phyloP scores from a whole-genome alignment of 768 basidiomycete species.

The Steccherinum ochraceum region DNA sequence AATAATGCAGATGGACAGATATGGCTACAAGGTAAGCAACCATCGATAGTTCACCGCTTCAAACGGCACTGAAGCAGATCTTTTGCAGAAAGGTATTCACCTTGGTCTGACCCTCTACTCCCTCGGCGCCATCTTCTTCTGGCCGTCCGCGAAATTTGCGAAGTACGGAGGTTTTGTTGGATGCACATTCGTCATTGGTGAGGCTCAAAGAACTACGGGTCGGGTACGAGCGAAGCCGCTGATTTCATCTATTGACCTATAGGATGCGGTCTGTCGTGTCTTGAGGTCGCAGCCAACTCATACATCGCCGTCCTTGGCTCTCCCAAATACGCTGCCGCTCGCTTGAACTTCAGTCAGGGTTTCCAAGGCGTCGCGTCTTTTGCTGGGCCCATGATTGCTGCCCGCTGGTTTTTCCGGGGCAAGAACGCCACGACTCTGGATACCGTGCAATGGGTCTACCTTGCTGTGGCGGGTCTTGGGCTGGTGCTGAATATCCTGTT shows the following conservation, averaged over 20 bases:
- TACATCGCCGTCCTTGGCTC: slow-evolving; percentile 67
- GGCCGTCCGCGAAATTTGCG: slow-evolving; percentile 65
- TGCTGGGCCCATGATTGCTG: slow-evolving; percentile 68
- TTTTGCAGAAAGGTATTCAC: slow-evolving; percentile 57
- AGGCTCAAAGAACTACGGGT: slow-evolving; percentile 5
- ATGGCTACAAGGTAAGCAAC: slow-evolving; percentile 51
- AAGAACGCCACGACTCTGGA: slow-evolving; percentile 53
- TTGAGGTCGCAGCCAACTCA: slow-evolving; percentile 77
- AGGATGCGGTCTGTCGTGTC: slow-evolving; percentile 58
- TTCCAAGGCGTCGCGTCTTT: slow-evolving; percentile 76
- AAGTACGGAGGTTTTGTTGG: slow-evolving; percentile 71
- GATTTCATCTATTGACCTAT: slow-evolving; percentile 23
- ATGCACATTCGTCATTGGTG: slow-evolving; percentile 59
- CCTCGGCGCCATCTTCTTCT: slow-evolving; percentile 69
- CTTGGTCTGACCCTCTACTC: slow-evolving; percentile 55
- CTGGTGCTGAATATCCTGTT: slow-evolving; percentile 57
- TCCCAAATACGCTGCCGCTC: slow-evolving; percentile 64
- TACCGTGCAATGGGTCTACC: slow-evolving; percentile 70
- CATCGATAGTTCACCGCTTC: slow-evolving; percentile 25
- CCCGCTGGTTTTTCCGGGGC: slow-evolving; percentile 68
- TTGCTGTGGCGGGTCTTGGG: slow-evolving; percentile 60
- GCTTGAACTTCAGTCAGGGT: slow-evolving; percentile 75
- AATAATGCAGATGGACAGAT: slow-evolving; percentile 44
- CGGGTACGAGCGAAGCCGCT: slow-evolving; percentile 4
- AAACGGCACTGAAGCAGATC: background rate